Conservation (phyloP, 75 land plant species). For the Sequoiadendron giganteum region DNA sequence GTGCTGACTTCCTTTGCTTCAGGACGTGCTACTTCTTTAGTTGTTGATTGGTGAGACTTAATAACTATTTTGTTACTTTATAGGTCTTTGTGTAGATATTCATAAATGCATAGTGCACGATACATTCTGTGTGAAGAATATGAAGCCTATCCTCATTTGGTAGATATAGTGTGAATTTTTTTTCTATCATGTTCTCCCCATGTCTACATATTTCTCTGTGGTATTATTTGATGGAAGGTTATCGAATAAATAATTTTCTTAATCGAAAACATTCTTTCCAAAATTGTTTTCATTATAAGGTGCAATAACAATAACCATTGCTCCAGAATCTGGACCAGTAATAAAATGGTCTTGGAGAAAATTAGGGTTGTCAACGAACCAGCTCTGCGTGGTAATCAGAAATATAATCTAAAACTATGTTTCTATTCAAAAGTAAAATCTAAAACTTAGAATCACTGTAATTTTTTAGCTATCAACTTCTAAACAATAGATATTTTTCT, state of each 20-base stretch:
- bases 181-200: too few relatives aligned
- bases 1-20: conserved; percentile 96
- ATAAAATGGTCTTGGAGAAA: neutral
- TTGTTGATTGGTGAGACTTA: conserved; percentile 78
- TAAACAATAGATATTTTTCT: too few relatives aligned
- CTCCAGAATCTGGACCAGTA: neutral
- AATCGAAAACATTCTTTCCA: neutral
- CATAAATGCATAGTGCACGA: neutral
- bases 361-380: neutral
- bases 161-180: too few relatives aligned
- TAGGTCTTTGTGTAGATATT: neutral
- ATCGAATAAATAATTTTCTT: neutral
- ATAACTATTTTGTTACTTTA: neutral
- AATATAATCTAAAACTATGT: too few relatives aligned
- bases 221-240: neutral
- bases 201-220: too few relatives aligned
- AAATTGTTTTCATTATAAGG: neutral
- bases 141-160: neutral
- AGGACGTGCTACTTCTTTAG: conserved; percentile 91
- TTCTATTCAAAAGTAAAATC: neutral
- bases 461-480: neutral
- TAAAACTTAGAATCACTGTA: neutral
- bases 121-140: neutral
- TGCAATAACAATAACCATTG: neutral
- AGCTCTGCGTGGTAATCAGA: neutral